Evolutionary conservation across 2,329 filamentous ascomycete species (phyloP).

Genomic region (Calonectria fujianensis): DNA sequence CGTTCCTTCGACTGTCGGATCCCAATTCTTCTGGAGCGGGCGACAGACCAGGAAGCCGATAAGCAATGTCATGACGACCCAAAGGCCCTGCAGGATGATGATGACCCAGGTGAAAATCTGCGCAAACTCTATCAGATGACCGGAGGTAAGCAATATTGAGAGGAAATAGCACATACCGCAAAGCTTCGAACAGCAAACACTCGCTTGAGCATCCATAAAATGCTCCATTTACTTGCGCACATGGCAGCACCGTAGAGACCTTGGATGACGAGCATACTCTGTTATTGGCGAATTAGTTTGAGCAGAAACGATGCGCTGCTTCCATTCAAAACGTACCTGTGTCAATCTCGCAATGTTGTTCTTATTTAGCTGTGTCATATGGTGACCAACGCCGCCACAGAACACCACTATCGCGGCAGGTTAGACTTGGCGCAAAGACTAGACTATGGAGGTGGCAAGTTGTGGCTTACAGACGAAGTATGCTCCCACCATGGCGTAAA

Average conservation of each 20-base stretch:
- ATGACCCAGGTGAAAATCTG: conserved; percentile 56
- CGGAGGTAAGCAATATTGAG: too few species aligned
- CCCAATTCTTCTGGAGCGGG: conserved; percentile 53
- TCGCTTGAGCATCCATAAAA: conserved; percentile 46
- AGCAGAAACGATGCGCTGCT: too few species aligned
- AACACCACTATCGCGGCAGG: conserved; percentile 33
- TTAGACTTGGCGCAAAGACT: neutral
- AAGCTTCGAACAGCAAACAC: conserved; percentile 40
- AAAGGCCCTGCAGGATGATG: conserved; percentile 57
- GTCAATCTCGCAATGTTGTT: conserved; percentile 40
- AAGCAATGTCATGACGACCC: conserved; percentile 55
- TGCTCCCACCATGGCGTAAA: conserved; percentile 41
- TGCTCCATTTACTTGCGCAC: conserved; percentile 47
- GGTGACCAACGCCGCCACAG: conserved; percentile 42
- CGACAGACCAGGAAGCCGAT: conserved; percentile 55
- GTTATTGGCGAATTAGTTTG: neutral
- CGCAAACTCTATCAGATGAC: neutral
- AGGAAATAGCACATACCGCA: conserved; percentile 21
- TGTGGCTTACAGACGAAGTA: conserved; percentile 37
- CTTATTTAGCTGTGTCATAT: conserved; percentile 41
- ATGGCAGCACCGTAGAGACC: conserved; percentile 42
- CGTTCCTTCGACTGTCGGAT: conserved; percentile 55
- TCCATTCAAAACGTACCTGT: conserved; percentile 29
- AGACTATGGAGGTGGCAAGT: neutral
- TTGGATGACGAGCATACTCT: conserved; percentile 45